phyloP scores from a whole-genome alignment of 768 basidiomycete genomes.

The Tulasnella sp. region DNA sequence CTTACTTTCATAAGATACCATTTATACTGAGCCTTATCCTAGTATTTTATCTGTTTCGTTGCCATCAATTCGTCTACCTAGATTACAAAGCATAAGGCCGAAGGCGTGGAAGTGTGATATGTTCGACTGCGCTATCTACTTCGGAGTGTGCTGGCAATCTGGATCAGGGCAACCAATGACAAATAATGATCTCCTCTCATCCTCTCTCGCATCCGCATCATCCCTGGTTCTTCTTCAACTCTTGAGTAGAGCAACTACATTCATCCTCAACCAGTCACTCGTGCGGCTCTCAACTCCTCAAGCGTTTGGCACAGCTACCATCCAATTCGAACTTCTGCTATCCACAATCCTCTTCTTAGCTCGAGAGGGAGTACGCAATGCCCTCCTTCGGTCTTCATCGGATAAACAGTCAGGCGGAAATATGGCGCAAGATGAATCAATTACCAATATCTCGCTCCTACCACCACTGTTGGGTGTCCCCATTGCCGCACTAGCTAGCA shows the following conservation, averaged over 20 bases:
- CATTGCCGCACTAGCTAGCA: conserved; percentile 39
- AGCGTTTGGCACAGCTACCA: conserved; percentile 72
- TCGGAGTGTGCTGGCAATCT: no score
- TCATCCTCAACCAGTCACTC: conserved; percentile 75
- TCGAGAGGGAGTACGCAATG: conserved; percentile 84
- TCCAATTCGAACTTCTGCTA: conserved; percentile 86
- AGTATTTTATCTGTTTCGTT: no score
- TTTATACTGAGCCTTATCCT: no score
- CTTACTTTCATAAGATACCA: no score
- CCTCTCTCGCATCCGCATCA: conserved; percentile 37
- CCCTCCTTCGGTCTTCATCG: conserved; percentile 50
- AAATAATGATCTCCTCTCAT: conserved; percentile 26
- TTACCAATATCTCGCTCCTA: conserved; percentile 44
- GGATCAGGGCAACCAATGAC: no score
- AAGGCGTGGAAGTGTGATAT: no score
- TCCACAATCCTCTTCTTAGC: conserved; percentile 85
- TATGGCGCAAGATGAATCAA: conserved; percentile 10
- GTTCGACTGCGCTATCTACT: no score
- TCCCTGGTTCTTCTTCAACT: conserved; percentile 81
- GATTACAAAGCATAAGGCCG: no score
- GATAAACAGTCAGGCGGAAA: neutral
- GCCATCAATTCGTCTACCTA: no score
- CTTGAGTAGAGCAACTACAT: conserved; percentile 72
- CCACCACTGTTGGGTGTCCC: conserved; percentile 60
- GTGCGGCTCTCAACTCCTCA: conserved; percentile 72